Evolutionary conservation across 805 yeast genomes (phyloP).

Genomic region (Lachancea nothofagi): DNA sequence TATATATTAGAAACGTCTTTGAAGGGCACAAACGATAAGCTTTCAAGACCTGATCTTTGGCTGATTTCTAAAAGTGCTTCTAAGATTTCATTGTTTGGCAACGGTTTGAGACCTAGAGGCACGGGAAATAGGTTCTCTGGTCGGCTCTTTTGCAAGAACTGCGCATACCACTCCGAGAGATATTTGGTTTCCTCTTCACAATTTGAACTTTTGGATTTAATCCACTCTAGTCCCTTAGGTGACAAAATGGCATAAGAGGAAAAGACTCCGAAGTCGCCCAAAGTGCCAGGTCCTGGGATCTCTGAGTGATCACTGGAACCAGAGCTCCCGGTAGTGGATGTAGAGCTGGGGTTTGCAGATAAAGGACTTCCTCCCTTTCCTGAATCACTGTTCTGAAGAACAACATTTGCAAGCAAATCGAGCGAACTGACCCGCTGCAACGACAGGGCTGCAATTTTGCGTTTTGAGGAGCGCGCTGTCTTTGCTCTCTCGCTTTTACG

Average conservation of each 20-base stretch:
- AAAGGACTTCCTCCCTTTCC: neutral
- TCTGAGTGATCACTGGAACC: neutral
- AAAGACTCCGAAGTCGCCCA: conserved; percentile 6
- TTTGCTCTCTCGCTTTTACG: neutral
- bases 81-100: conserved; percentile 3
- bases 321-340: neutral
- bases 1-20: neutral
- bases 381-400: neutral
- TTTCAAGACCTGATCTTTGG: neutral
- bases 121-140: neutral
- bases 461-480: neutral
- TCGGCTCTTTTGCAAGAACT: neutral
- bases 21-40: neutral
- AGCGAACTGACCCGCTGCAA: conserved; percentile 7
- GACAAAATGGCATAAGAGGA: conserved; percentile 6
- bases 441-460: neutral
- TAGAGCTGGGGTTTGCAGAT: neutral
- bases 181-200: conserved; percentile 4
- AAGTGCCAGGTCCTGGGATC: neutral
- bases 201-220: conserved; percentile 5
- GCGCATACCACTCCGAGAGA: conserved; percentile 4
- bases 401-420: conserved; percentile 6
- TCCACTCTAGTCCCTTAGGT: conserved; percentile 7
- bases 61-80: conserved; percentile 2
- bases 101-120: conserved; percentile 2